phyloP scores from a whole-genome alignment of 2,329 filamentous ascomycete genomes.

The Aspergillus brunneoviolaceus region DNA sequence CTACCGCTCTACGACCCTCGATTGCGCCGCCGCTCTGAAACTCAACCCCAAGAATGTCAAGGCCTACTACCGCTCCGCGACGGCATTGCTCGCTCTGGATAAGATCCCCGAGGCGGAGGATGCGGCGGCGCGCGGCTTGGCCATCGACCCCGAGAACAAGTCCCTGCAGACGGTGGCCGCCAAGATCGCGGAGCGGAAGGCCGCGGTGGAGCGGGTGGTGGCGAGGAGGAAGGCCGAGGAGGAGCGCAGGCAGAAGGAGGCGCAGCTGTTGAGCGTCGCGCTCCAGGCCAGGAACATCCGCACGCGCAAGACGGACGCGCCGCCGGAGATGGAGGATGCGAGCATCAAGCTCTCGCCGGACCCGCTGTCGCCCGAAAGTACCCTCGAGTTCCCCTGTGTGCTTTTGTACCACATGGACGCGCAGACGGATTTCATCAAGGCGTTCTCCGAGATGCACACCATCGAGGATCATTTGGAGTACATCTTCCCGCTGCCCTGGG shows the following conservation, averaged over 20 bases:
- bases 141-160: constrained; percentile 68
- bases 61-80: constrained; percentile 81
- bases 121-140: constrained; percentile 70
- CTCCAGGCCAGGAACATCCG: constrained; percentile 69
- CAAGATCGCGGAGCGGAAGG: constrained; percentile 63
- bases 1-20: constrained; percentile 79
- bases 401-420: constrained; percentile 80
- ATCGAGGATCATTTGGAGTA: constrained; percentile 78
- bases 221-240: constrained; percentile 55
- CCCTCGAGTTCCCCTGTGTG: constrained; percentile 73
- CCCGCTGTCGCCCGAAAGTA: constrained; percentile 68
- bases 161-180: constrained; percentile 61
- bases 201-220: constrained; percentile 56
- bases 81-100: constrained; percentile 74
- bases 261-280: constrained; percentile 63
- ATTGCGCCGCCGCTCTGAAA: constrained; percentile 76
- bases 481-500: constrained; percentile 88
- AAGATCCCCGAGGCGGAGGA: constrained; percentile 79
- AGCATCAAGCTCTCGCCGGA: constrained; percentile 68
- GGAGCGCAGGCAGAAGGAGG: constrained; percentile 52
- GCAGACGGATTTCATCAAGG: constrained; percentile 88
- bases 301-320: constrained; percentile 64
- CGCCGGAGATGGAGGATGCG: constrained; percentile 88
- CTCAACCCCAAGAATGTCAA: constrained; percentile 82
- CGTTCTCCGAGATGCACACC: constrained; percentile 73